Evolutionary conservation across 495 filamentous ascomycete genomes (phyloP).

Genomic region (Podospora tetraspora): DNA sequence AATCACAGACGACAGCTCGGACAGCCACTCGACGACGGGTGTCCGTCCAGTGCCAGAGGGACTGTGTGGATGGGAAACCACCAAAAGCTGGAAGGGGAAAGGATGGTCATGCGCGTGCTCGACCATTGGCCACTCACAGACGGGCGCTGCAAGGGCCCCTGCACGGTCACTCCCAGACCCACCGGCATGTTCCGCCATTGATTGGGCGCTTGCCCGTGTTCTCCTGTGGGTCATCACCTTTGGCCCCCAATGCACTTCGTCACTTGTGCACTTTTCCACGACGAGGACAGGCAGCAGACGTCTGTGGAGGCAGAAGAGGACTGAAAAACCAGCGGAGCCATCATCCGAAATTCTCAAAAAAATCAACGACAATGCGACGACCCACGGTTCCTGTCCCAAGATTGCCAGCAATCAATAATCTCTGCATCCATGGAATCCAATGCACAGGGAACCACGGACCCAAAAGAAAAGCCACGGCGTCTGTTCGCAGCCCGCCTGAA

Average conservation of each 20-base stretch:
- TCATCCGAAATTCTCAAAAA: no score
- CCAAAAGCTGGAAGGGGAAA: not conserved
- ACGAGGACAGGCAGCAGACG: not conserved
- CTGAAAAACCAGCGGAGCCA: not conserved
- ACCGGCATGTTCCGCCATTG: constrained; percentile 1
- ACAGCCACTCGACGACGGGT: not conserved
- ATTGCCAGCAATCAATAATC: not conserved
- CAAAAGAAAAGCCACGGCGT: not conserved
- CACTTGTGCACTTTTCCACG: not conserved
- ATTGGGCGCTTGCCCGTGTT: not conserved
- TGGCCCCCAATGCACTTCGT: not conserved
- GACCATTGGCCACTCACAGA: constrained; percentile 6
- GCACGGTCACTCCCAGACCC: not conserved
- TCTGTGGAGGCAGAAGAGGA: not conserved
- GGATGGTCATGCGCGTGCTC: constrained; percentile 1
- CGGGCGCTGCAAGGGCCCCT: constrained; percentile 6
- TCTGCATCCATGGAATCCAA: not conserved
- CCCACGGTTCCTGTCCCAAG: not conserved
- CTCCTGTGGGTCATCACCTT: not conserved
- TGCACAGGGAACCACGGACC: not conserved
- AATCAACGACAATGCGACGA: not conserved
- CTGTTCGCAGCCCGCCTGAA: not conserved
- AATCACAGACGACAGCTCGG: not conserved
- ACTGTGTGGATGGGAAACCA: not conserved
- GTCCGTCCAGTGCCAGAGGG: not conserved